Evolutionary conservation across 2,329 filamentous ascomycete species (phyloP).

Genomic region (Xylariaceae sp.): DNA sequence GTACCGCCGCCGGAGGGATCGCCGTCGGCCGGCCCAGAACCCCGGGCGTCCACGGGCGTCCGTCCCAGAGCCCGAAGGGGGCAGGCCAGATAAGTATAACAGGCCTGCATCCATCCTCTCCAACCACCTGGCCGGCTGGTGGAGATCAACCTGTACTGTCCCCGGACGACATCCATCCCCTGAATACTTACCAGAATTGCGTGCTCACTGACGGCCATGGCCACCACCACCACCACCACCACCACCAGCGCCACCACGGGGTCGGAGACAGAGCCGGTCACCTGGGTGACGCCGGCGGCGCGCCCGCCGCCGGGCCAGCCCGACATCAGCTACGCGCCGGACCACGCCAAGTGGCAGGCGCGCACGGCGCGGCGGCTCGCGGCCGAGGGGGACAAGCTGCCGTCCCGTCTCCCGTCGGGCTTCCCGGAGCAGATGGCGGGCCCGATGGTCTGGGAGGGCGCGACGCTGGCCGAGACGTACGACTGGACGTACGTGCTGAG

Average conservation of each 20-base stretch:
- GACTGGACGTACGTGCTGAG: slow-evolving; percentile 47
- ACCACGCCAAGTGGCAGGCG: slow-evolving; percentile 44
- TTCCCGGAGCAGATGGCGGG: slow-evolving; percentile 43
- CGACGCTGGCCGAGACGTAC: slow-evolving; percentile 36
- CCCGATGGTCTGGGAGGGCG: slow-evolving; percentile 50
- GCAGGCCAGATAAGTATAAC: too few species aligned
- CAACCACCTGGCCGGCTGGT: too few species aligned
- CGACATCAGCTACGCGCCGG: slow-evolving; percentile 50
- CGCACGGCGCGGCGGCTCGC: slow-evolving; percentile 37
- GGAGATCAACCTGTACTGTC: too few species aligned
- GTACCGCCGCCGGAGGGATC: too few species aligned
- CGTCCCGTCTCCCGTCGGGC: slow-evolving; percentile 35
- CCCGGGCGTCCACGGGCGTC: too few species aligned
- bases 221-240: slow-evolving; percentile 12
- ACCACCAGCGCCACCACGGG: too few species aligned
- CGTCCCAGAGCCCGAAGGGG: too few species aligned
- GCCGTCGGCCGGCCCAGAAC: too few species aligned
- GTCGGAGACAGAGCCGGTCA: slow-evolving; percentile 13
- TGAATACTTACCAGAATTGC: too few species aligned
- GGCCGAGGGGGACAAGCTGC: slow-evolving; percentile 33
- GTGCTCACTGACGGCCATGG: too few species aligned
- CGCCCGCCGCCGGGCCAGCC: slow-evolving; percentile 33
- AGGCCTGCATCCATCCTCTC: too few species aligned
- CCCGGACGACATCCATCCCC: too few species aligned
- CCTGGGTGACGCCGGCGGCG: slow-evolving; percentile 15